These are phyloP conservation scores for Plasmodium gallinaceum DNA, from an alignment of 169 alveolate species.

Conservation along the genomic window DNA sequence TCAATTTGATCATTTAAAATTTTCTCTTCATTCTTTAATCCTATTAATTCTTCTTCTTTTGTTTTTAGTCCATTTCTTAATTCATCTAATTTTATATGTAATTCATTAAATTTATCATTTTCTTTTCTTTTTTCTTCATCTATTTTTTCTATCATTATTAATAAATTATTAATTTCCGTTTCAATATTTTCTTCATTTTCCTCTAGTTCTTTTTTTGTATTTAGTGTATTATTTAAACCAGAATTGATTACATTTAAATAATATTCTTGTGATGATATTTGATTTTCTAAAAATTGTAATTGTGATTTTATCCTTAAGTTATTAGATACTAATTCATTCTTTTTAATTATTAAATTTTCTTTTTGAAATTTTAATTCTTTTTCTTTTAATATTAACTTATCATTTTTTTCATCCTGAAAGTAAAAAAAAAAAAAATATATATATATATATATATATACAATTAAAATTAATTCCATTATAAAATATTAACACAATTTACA, in stretches of 20 bases:
- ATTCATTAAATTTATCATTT: conserved; percentile 8
- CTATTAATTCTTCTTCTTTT: conserved; percentile 10
- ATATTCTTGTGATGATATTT: conserved; percentile 45
- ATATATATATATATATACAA: neutral
- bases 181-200: neutral
- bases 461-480: neutral
- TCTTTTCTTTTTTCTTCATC: conserved; percentile 29
- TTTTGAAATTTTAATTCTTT: conserved; percentile 9
- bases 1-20: neutral
- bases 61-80: neutral
- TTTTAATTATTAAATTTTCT: conserved; percentile 14
- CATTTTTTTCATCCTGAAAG: conserved; percentile 33
- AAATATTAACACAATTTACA: neutral
- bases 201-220: conserved; percentile 40
- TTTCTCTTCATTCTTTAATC: conserved; percentile 1
- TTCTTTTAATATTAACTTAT: conserved; percentile 8
- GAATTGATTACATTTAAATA: conserved; percentile 27
- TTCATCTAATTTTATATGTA: conserved; percentile 5
- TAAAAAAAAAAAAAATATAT: neutral
- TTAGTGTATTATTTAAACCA: conserved; percentile 20
- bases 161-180: conserved; percentile 14
- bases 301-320: conserved; percentile 31
- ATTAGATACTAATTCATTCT: conserved; percentile 20
- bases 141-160: neutral
- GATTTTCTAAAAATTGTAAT: conserved; percentile 41